A percentile compares a stretch with the other conserved stretches of the same genome.
Evolutionary conservation across 2,329 filamentous ascomycete species (phyloP).

Genomic region (Monosporascus sp.): DNA sequence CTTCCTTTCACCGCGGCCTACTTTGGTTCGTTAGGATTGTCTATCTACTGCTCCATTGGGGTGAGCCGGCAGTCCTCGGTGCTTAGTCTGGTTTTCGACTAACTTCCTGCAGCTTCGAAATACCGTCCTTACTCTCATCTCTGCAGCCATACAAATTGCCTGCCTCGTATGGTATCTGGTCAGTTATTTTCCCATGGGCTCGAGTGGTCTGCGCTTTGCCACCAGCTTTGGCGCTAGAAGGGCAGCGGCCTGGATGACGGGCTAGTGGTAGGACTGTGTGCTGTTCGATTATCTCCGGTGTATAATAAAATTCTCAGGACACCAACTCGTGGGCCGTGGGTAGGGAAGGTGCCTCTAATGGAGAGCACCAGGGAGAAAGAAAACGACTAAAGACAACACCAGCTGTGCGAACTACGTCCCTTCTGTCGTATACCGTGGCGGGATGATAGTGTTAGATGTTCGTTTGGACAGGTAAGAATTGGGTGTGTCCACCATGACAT

Average conservation of each 20-base stretch:
- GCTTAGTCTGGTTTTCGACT: constrained; percentile 7
- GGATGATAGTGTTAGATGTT: too few relatives aligned
- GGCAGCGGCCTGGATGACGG: constrained; percentile 82
- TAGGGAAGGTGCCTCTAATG: too few relatives aligned
- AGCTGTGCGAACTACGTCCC: too few relatives aligned
- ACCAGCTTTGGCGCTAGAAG: constrained; percentile 80
- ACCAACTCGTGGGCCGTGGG: too few relatives aligned
- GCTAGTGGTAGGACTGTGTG: constrained; percentile 37
- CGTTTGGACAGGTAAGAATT: too few relatives aligned
- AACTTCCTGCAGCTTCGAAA: constrained; percentile 62
- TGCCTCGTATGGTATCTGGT: constrained; percentile 89
- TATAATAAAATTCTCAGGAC: too few relatives aligned
- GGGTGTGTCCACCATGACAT: too few relatives aligned
- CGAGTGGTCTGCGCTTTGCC: constrained; percentile 77
- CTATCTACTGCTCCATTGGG: constrained; percentile 85
- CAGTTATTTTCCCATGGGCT: constrained; percentile 97
- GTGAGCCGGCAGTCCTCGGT: constrained; percentile 52
- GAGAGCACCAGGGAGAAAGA: too few relatives aligned
- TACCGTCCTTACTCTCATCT: constrained; percentile 78
- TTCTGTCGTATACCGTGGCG: too few relatives aligned
- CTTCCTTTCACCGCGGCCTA: constrained; percentile 92
- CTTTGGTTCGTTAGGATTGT: constrained; percentile 86
- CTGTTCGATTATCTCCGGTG: constrained; percentile 6
- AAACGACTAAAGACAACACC: too few relatives aligned
- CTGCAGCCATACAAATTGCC: constrained; percentile 76